Conservation (phyloP, 768 basidiomycete species). For the Amanita rimosa region DNA sequence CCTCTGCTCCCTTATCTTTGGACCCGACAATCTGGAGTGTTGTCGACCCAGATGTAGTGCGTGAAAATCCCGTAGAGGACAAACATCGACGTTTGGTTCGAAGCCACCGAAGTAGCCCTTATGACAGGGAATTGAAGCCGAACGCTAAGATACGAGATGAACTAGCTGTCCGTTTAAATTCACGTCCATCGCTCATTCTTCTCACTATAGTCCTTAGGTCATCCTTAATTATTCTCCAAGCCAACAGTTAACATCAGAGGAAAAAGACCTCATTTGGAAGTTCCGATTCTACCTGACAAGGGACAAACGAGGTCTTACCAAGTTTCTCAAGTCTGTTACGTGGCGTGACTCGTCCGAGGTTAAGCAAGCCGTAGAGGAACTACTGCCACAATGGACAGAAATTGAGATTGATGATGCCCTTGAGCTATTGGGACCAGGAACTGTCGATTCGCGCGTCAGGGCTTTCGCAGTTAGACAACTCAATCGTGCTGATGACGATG, state of each 20-base stretch:
- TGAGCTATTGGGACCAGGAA: conserved; percentile 85
- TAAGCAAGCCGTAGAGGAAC: conserved; percentile 93
- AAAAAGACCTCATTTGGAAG: conserved; percentile 97
- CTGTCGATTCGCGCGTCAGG: conserved; percentile 83
- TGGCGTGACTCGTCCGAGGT: conserved; percentile 96
- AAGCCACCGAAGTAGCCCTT: conserved; percentile 89
- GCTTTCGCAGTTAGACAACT: conserved; percentile 92
- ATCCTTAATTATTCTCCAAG: conserved; percentile 90
- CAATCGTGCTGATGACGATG: conserved; percentile 89
- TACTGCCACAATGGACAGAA: conserved; percentile 94
- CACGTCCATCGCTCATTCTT: not conserved
- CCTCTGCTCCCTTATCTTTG: conserved; percentile 38
- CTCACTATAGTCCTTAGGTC: conserved; percentile 34
- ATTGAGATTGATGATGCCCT: conserved; percentile 95
- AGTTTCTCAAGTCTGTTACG: conserved; percentile 95
- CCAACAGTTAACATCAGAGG: conserved; percentile 74
- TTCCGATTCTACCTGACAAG: conserved; percentile 95
- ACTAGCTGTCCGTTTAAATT: conserved; percentile 51
- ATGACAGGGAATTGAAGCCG: conserved; percentile 92
- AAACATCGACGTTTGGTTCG: conserved; percentile 92
- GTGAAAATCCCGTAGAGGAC: conserved; percentile 96
- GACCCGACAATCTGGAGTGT: conserved; percentile 80
- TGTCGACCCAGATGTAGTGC: conserved; percentile 80
- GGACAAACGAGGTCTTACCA: conserved; percentile 90
- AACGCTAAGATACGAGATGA: conserved; percentile 94